Conservation (phyloP, 768 basidiomycete species). For the Cystofilobasidium ferigula region DNA sequence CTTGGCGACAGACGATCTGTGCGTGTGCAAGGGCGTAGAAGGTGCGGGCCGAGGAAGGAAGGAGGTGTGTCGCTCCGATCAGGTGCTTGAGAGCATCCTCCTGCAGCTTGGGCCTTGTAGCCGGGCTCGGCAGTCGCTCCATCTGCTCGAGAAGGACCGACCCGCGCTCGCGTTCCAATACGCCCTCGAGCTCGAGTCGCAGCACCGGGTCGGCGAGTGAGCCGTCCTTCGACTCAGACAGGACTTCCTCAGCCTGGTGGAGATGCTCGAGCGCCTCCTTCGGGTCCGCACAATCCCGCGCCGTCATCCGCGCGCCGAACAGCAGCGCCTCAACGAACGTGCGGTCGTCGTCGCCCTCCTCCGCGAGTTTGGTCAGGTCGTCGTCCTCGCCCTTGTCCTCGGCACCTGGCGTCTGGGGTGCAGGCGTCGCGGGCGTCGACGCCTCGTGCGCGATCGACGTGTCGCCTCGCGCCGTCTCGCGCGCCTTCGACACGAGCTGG, state of each 20-base stretch:
- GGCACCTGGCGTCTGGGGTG: not conserved
- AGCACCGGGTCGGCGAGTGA: not conserved
- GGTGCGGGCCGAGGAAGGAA: conserved; percentile 37
- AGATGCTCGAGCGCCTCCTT: conserved; percentile 54
- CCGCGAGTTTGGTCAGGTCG: conserved; percentile 23
- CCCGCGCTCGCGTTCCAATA: not conserved
- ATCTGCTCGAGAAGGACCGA: not conserved
- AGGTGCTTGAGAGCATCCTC: conserved; percentile 43
- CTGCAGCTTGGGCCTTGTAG: conserved; percentile 52
- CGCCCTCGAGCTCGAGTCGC: conserved; percentile 2
- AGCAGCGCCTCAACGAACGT: conserved; percentile 68
- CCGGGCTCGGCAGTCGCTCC: conserved; percentile 41
- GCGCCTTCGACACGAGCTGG: conserved; percentile 71
- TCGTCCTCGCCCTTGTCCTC: conserved; percentile 13
- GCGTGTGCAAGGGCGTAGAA: conserved; percentile 75
- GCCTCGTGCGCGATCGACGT: conserved; percentile 34
- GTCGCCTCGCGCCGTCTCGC: conserved; percentile 47
- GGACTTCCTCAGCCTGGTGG: conserved; percentile 37
- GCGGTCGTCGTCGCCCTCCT: conserved; percentile 52
- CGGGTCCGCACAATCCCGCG: conserved; percentile 48
- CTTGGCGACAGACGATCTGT: conserved; percentile 54
- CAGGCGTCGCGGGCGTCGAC: conserved; percentile 25
- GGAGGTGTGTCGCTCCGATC: conserved; percentile 32
- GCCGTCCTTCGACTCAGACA: not conserved
- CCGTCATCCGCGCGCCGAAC: conserved; percentile 67